Percentiles rank a stretch among this genome's conserved stretches.
phyloP scores from a whole-genome alignment of 2,329 filamentous ascomycete genomes.

The Coniochaeta sp. region DNA sequence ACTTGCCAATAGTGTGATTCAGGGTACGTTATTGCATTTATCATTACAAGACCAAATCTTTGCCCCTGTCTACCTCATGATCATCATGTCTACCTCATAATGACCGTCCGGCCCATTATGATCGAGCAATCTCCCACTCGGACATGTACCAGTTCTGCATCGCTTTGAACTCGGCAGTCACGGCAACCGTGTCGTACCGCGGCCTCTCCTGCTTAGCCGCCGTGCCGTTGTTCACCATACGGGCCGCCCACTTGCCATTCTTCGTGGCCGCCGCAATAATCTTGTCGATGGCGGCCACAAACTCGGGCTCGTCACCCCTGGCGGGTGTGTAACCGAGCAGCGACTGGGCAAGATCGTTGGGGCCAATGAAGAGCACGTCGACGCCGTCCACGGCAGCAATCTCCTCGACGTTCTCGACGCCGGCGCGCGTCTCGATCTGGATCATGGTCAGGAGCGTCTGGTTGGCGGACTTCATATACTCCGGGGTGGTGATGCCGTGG shows the following conservation, averaged over 20 bases:
- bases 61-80: not conserved
- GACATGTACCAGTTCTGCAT: constrained; percentile 42
- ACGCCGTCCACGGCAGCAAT: constrained; percentile 10
- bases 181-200: constrained; percentile 35
- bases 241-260: constrained; percentile 42
- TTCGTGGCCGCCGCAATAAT: constrained; percentile 34
- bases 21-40: too few species aligned
- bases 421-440: constrained; percentile 12
- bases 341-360: constrained; percentile 21
- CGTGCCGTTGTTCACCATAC: constrained; percentile 37
- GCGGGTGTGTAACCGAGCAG: constrained; percentile 38
- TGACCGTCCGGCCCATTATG: constrained; percentile 9
- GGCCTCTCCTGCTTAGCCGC: constrained; percentile 28
- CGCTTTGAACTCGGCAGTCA: constrained; percentile 36
- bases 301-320: constrained; percentile 37
- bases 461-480: constrained; percentile 17
- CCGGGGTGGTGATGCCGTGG: constrained; percentile 17
- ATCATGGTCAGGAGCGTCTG: constrained; percentile 16
- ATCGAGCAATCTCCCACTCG: constrained; percentile 30
- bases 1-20: too few species aligned
- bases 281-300: constrained; percentile 36
- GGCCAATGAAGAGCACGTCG: constrained; percentile 15
- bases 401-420: constrained; percentile 11
- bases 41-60: not conserved
- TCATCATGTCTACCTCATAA: not conserved